Percentiles rank a stretch among this genome's conserved stretches.
Evolutionary conservation across 2,329 filamentous ascomycete genomes (phyloP).

Genomic region (Phyllachora maydis): DNA sequence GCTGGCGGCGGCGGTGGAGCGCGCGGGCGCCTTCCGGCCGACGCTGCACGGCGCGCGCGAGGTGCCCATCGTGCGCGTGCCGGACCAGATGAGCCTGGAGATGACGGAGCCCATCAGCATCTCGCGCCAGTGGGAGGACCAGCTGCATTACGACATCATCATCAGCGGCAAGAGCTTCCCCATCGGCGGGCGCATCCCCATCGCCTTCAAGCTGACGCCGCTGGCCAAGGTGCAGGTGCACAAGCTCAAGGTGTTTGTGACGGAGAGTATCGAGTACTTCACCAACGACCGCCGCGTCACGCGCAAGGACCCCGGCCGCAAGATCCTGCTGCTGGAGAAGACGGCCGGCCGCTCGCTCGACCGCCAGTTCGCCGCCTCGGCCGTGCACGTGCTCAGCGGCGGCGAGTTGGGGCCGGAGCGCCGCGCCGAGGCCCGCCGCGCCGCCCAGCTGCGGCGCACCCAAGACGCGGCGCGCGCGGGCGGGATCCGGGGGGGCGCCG

Average conservation of each 20-base stretch:
- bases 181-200: slow-evolving; percentile 69
- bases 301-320: slow-evolving; percentile 63
- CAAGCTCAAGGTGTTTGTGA: slow-evolving; percentile 77
- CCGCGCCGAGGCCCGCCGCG: slow-evolving; percentile 23
- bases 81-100: slow-evolving; percentile 72
- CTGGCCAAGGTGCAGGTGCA: slow-evolving; percentile 87
- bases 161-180: slow-evolving; percentile 93
- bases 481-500: slow-evolving; percentile 13
- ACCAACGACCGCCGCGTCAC: slow-evolving; percentile 72
- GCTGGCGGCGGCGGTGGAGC: slow-evolving; percentile 65
- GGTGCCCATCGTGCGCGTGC: slow-evolving; percentile 65
- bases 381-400: slow-evolving; percentile 56
- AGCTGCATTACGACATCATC: slow-evolving; percentile 87
- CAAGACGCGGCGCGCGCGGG: slow-evolving; percentile 24
- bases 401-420: slow-evolving; percentile 45
- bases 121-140: slow-evolving; percentile 83
- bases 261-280: slow-evolving; percentile 81
- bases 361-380: slow-evolving; percentile 53
- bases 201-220: slow-evolving; percentile 84
- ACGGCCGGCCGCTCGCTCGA: slow-evolving; percentile 58
- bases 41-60: slow-evolving; percentile 71
- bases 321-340: slow-evolving; percentile 77
- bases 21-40: slow-evolving; percentile 74
- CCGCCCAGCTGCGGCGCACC: slow-evolving; percentile 28
- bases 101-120: slow-evolving; percentile 89